Evolutionary conservation across 306 rosid genomes (phyloP).

Genomic region (Quercus wislizeni): DNA sequence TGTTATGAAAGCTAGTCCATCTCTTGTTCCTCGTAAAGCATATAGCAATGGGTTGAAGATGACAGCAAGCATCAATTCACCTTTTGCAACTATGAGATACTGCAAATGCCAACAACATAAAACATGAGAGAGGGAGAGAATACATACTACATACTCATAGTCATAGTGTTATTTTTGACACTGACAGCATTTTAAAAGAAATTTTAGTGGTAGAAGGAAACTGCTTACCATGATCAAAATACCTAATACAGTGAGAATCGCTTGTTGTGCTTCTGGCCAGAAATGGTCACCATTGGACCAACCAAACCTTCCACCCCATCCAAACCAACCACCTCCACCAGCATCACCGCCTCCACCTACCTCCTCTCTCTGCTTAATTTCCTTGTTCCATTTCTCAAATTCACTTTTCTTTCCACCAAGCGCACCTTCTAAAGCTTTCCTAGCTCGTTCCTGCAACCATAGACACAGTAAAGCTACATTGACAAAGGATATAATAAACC

Average conservation of each 20-base stretch:
- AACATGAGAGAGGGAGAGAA: not conserved
- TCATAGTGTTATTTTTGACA: not conserved
- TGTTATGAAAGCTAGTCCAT: constrained; percentile 53
- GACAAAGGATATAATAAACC: not conserved
- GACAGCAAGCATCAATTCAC: constrained; percentile 78
- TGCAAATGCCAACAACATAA: constrained; percentile 26
- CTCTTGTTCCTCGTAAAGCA: constrained; percentile 79
- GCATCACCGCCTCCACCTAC: constrained; percentile 61
- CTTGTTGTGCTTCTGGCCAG: constrained; percentile 87
- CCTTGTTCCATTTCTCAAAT: constrained; percentile 83
- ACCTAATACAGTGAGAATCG: constrained; percentile 68
- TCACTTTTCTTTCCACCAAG: constrained; percentile 92
- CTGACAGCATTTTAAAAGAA: not conserved
- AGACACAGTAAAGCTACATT: not conserved
- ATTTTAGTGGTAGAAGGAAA: constrained; percentile 11
- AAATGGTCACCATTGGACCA: constrained; percentile 88
- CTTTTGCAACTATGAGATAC: constrained; percentile 79
- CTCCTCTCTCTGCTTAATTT: constrained; percentile 89
- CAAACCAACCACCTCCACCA: constrained; percentile 99
- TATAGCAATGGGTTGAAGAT: constrained; percentile 76
- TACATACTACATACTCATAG: not conserved
- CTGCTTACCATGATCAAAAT: constrained; percentile 60
- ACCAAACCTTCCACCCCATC: constrained; percentile 81
- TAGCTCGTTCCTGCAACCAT: constrained; percentile 74
- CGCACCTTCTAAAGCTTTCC: constrained; percentile 93